Evolutionary conservation across 495 filamentous ascomycete genomes (phyloP).

Genomic region (Aspergillus leporis): DNA sequence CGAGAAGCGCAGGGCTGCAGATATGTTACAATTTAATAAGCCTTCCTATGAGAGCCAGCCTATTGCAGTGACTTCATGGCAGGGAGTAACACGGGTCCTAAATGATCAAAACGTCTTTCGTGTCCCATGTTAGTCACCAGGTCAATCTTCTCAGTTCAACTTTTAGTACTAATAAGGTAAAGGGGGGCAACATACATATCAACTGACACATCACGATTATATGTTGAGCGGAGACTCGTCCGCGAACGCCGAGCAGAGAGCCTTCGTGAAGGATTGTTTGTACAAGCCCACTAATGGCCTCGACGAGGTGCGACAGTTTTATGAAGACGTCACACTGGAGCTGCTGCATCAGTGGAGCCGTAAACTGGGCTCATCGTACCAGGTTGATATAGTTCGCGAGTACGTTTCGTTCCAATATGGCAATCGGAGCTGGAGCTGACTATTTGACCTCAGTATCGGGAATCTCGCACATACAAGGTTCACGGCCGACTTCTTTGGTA

Average conservation of each 20-base stretch:
- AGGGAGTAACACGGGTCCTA: slow-evolving; percentile 9
- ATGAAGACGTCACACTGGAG: slow-evolving; percentile 51
- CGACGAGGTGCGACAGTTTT: slow-evolving; percentile 32
- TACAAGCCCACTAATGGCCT: slow-evolving; percentile 1
- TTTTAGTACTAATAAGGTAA: slow-evolving; percentile 28
- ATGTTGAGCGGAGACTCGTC: slow-evolving; percentile 54
- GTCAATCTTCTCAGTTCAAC: slow-evolving; percentile 20
- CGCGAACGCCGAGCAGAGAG: slow-evolving; percentile 29
- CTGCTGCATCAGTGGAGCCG: slow-evolving; percentile 58
- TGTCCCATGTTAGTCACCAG: slow-evolving; percentile 7
- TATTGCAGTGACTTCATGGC: slow-evolving; percentile 11
- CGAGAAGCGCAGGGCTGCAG: slow-evolving; percentile 37
- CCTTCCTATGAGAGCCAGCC: slow-evolving; percentile 30
- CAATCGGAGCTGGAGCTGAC: not conserved
- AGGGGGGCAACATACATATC: slow-evolving; percentile 10
- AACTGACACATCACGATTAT: slow-evolving; percentile 50
- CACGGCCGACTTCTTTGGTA: not conserved
- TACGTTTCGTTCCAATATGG: not conserved
- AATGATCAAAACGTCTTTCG: slow-evolving; percentile 13
- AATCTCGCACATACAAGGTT: slow-evolving; percentile 57
- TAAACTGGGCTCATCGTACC: slow-evolving; percentile 40
- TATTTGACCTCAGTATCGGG: slow-evolving; percentile 37
- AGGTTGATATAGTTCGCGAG: slow-evolving; percentile 65
- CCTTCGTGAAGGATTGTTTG: slow-evolving; percentile 3
- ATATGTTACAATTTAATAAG: slow-evolving; percentile 60